Evolutionary conservation across 73 alveolate species (phyloP).

Genomic region (Paramecium tetraurelia): DNA sequence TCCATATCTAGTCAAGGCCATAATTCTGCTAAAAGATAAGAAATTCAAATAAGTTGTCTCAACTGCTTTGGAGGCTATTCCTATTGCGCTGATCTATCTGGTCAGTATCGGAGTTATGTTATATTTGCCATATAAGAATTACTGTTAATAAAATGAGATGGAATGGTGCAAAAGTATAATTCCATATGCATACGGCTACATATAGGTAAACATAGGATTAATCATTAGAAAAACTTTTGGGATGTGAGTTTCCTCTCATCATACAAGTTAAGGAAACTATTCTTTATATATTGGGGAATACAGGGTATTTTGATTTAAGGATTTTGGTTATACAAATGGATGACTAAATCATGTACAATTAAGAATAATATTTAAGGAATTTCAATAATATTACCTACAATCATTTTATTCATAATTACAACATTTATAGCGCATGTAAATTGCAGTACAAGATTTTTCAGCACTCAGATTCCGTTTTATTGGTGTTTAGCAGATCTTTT

Average conservation of each 20-base stretch:
- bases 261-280: neutral
- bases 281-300: neutral
- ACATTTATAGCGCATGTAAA: neutral
- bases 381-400: neutral
- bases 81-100: neutral
- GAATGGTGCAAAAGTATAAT: neutral
- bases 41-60: neutral
- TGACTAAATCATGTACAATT: neutral
- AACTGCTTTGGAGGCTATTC: neutral
- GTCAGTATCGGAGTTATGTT: neutral
- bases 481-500: neutral
- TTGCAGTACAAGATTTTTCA: constrained; percentile 10
- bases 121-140: neutral
- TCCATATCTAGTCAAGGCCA: neutral
- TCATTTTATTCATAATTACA: neutral
- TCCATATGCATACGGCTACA: constrained; percentile 4
- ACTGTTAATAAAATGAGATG: neutral
- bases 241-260: neutral
- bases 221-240: constrained; percentile 3
- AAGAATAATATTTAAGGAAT: neutral
- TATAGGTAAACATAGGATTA: neutral
- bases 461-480: constrained; percentile 1
- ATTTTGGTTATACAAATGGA: neutral
- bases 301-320: neutral
- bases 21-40: neutral